Percentiles rank a stretch among this genome's conserved stretches.
Conservation (phyloP, 805 yeast species). For the Saturnispora bothae region DNA sequence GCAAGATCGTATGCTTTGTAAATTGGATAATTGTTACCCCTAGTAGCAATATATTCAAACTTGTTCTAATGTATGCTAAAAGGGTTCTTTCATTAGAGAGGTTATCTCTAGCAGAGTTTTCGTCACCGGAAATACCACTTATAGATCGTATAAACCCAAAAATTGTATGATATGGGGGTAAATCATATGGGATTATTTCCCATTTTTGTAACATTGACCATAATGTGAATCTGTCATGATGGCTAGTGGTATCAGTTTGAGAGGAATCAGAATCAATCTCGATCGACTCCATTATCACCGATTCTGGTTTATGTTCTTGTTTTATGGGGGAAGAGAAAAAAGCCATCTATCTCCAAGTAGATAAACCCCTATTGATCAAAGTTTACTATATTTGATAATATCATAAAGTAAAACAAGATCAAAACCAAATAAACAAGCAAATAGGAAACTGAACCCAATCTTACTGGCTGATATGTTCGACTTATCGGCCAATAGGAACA, state of each 20-base stretch:
- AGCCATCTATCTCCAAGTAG: background rate
- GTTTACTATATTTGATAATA: background rate
- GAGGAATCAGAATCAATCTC: no score
- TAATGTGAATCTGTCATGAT: no score
- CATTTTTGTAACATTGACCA: no score
- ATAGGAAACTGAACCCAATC: background rate
- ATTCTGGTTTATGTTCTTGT: no score
- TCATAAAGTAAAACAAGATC: conserved; percentile 1
- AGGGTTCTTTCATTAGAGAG: conserved; percentile 54
- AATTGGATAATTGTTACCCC: conserved; percentile 48
- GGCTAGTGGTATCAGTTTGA: no score
- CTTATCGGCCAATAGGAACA: conserved; percentile 5
- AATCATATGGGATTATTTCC: no score
- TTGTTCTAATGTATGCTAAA: conserved; percentile 50
- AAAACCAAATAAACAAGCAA: background rate
- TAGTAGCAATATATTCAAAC: conserved; percentile 38
- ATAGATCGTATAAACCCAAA: background rate
- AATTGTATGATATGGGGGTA: background rate
- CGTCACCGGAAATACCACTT: conserved; percentile 1
- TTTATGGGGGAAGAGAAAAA: background rate
- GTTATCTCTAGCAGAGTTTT: conserved; percentile 39
- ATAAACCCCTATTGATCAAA: background rate
- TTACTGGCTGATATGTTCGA: conserved; percentile 3
- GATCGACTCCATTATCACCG: no score
- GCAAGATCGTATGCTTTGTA: conserved; percentile 28